Percentiles rank a stretch among this genome's conserved stretches.
phyloP scores from a whole-genome alignment of 2,329 filamentous ascomycete species.

The Xylariaceae sp. region DNA sequence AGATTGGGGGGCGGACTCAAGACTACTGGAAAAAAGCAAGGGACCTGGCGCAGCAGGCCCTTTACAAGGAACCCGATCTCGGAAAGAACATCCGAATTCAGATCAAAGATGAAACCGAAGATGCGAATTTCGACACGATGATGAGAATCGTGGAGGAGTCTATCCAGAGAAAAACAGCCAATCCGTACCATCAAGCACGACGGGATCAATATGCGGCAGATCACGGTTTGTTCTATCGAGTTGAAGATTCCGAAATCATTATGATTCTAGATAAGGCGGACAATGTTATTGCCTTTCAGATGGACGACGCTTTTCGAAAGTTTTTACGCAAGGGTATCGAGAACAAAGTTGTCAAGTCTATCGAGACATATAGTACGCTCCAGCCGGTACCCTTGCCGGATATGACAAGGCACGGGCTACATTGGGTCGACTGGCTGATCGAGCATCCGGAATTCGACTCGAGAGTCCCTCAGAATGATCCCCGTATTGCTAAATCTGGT shows the following conservation, averaged over 20 bases:
- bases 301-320: neutral
- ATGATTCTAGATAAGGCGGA: constrained; percentile 1
- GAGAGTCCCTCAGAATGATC: constrained; percentile 1
- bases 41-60: constrained; percentile 2
- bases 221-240: neutral
- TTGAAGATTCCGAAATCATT: neutral
- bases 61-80: neutral
- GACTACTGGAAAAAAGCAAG: constrained; percentile 1
- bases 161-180: neutral
- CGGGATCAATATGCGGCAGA: neutral
- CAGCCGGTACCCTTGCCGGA: constrained; percentile 9
- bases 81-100: neutral
- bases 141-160: neutral
- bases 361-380: constrained; percentile 10
- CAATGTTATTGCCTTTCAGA: constrained; percentile 1
- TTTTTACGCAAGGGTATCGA: neutral
- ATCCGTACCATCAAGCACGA: constrained; percentile 1
- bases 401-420: constrained; percentile 8
- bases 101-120: neutral
- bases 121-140: neutral
- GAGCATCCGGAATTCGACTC: constrained; percentile 9
- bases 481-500: neutral
- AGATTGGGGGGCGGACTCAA: neutral
- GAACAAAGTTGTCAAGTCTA: neutral
- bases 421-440: constrained; percentile 7